phyloP scores from a whole-genome alignment of 1,284 basidiomycete species.

The Ganoderma resinaceum region DNA sequence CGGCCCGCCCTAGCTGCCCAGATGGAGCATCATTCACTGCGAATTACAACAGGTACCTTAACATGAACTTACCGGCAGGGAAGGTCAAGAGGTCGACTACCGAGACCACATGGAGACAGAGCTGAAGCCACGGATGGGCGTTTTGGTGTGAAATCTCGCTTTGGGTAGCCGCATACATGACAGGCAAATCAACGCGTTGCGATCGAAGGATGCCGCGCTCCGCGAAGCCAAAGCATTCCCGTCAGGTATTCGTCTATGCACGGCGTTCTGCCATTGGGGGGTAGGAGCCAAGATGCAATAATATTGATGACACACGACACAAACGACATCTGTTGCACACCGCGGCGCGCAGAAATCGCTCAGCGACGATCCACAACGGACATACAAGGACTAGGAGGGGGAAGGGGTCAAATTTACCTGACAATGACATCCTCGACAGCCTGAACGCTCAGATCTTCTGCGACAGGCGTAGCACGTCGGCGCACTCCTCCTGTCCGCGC shows the following conservation, averaged over 20 bases:
- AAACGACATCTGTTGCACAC: background rate
- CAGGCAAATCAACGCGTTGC: background rate
- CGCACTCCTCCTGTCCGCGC: slow-evolving; percentile 46
- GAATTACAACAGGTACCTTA: background rate
- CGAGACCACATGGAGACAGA: background rate
- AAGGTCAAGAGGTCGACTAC: background rate
- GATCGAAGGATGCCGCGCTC: background rate
- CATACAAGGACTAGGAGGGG: background rate
- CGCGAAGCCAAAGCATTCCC: background rate
- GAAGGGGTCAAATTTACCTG: slow-evolving; percentile 26
- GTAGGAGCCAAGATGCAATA: background rate
- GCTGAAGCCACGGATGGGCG: background rate
- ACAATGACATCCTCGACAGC: slow-evolving; percentile 18
- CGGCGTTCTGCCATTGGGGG: background rate
- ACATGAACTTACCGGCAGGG: background rate
- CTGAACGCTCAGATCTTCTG: slow-evolving; percentile 34
- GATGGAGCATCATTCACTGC: slow-evolving; percentile 4
- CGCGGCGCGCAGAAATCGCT: background rate
- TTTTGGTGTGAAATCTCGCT: background rate
- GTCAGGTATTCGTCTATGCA: background rate
- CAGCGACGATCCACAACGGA: background rate
- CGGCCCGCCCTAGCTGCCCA: background rate
- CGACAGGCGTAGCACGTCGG: slow-evolving; percentile 43
- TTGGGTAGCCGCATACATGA: background rate
- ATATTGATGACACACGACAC: slow-evolving; percentile 1